phyloP scores from a whole-genome alignment of 2,329 filamentous ascomycete species.

The Dryadomyces quercus-mongolicae region DNA sequence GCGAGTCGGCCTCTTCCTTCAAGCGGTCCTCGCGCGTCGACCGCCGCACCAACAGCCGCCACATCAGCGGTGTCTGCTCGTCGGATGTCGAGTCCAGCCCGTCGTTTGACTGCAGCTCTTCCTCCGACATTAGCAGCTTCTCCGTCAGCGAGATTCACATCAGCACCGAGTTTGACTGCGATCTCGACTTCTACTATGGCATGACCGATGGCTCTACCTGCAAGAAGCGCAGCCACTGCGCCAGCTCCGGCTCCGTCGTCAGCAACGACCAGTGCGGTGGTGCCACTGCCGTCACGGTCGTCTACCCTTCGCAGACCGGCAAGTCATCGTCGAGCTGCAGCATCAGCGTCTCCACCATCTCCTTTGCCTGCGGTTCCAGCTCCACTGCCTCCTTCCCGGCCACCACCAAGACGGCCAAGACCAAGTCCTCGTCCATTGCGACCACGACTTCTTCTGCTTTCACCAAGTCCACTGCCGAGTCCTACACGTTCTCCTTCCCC shows the following conservation, averaged over 20 bases:
- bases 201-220: slow-evolving; percentile 76
- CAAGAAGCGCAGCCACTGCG: slow-evolving; percentile 65
- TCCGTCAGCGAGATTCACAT: slow-evolving; percentile 67
- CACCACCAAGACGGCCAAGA: background rate
- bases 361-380: slow-evolving; percentile 53
- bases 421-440: background rate
- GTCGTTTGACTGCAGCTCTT: slow-evolving; percentile 40
- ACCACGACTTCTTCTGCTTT: slow-evolving; percentile 4
- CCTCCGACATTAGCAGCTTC: slow-evolving; percentile 44
- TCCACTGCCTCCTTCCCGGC: slow-evolving; percentile 8
- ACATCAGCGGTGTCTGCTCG: slow-evolving; percentile 44
- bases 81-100: slow-evolving; percentile 35
- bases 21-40: slow-evolving; percentile 44
- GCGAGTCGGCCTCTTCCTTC: slow-evolving; percentile 36
- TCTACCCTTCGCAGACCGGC: slow-evolving; percentile 47
- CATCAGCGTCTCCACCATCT: slow-evolving; percentile 62
- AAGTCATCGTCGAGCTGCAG: slow-evolving; percentile 49
- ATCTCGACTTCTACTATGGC: slow-evolving; percentile 74
- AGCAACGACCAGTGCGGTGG: slow-evolving; percentile 87
- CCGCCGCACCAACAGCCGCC: slow-evolving; percentile 43
- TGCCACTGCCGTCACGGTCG: slow-evolving; percentile 67
- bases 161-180: slow-evolving; percentile 59
- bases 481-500: background rate
- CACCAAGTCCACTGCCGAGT: background rate
- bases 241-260: slow-evolving; percentile 53